These are phyloP conservation scores for Deinandra increscens DNA, from an alignment of 129 eudicot genomes.

Conservation along the genomic window DNA sequence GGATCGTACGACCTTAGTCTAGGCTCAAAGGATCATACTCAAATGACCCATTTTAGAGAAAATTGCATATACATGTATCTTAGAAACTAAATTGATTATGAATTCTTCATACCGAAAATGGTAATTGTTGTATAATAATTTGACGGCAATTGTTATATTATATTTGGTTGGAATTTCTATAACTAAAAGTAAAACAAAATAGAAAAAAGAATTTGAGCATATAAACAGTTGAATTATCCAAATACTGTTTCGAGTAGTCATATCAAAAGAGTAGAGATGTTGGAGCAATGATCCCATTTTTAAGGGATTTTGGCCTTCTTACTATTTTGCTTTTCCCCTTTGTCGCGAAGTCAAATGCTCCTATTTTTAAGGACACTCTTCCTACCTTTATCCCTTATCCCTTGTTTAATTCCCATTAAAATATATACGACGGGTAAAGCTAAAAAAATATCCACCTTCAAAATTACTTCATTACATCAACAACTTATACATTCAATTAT, in stretches of 20 bases:
- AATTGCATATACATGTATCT: no score
- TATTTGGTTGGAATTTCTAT: background rate
- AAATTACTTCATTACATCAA: background rate
- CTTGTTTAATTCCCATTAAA: background rate
- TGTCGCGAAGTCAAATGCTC: slow-evolving; percentile 42
- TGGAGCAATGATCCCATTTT: slow-evolving; percentile 44
- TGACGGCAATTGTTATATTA: no score
- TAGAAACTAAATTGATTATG: no score
- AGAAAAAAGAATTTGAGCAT: background rate
- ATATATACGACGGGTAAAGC: background rate
- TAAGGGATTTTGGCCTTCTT: slow-evolving; percentile 38
- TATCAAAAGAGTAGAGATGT: slow-evolving; percentile 25
- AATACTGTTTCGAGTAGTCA: slow-evolving; percentile 29
- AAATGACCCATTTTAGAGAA: no score
- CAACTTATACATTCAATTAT: background rate
- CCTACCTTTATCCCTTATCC: slow-evolving; percentile 26
- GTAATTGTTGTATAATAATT: no score
- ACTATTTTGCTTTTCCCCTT: slow-evolving; percentile 26
- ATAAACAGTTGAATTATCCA: slow-evolving; percentile 22
- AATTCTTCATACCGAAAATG: no score
- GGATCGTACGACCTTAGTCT: no score
- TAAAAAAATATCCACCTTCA: background rate
- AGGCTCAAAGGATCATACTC: no score
- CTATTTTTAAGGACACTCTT: slow-evolving; percentile 45
- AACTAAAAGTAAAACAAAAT: background rate